Evolutionary conservation across 495 filamentous ascomycete genomes (phyloP).

Genomic region (Friedmanniomyces endolithicus): DNA sequence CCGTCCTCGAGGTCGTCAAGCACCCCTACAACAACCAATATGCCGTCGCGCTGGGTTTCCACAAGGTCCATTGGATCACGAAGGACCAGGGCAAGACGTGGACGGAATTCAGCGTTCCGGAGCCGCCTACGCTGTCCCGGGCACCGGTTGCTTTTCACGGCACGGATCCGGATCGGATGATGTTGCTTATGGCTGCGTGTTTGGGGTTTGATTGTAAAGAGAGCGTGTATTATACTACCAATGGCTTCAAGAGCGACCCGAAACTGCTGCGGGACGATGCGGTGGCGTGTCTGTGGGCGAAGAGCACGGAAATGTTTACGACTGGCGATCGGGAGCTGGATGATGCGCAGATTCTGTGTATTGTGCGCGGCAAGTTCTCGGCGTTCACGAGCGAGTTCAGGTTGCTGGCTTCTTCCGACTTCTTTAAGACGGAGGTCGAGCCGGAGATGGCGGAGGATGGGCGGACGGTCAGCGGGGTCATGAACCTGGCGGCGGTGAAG

Average conservation of each 20-base stretch:
- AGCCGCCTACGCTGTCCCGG: conserved; percentile 33
- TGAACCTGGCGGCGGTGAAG: conserved; percentile 66
- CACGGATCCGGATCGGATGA: conserved; percentile 61
- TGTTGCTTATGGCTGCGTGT: conserved; percentile 49
- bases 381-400: conserved; percentile 52
- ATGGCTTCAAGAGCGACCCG: conserved; percentile 60
- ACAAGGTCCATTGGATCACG: conserved; percentile 65
- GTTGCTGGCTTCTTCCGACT: conserved; percentile 58
- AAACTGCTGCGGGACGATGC: conserved; percentile 51
- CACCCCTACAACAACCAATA: conserved; percentile 67
- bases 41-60: conserved; percentile 61
- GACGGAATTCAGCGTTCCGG: conserved; percentile 53
- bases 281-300: conserved; percentile 71
- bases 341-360: conserved; percentile 61
- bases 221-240: conserved; percentile 58
- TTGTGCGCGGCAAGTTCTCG: conserved; percentile 56
- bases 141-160: conserved; percentile 63
- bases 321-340: conserved; percentile 46
- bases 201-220: conserved; percentile 39
- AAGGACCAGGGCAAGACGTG: conserved; percentile 68
- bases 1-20: conserved; percentile 46
- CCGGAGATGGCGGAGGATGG: conserved; percentile 55
- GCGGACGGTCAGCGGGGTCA: conserved; percentile 58
- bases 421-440: conserved; percentile 40
- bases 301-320: conserved; percentile 58